Conservation (phyloP, 192 early-diverging fungal genomes). For the Coemansia sp. region DNA sequence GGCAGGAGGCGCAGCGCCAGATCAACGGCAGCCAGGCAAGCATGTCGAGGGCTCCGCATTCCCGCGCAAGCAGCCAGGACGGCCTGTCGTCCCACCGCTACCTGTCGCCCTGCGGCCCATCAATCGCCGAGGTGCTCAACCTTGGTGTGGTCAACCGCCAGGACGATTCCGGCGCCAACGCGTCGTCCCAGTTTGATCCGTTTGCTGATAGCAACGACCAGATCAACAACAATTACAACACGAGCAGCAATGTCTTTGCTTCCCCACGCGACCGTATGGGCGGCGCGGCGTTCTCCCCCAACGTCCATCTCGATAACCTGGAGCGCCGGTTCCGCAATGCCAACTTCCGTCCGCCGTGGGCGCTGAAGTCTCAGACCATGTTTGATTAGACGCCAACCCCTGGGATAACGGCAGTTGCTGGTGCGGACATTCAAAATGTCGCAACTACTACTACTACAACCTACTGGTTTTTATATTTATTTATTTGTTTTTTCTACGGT, state of each 20-base stretch:
- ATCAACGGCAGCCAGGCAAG: slow-evolving; percentile 49
- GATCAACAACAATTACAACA: slow-evolving; percentile 13
- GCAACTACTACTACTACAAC: too few species aligned
- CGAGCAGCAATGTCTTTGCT: neutral
- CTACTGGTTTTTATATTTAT: too few species aligned
- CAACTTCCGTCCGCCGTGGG: slow-evolving; percentile 56
- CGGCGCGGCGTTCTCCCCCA: slow-evolving; percentile 23
- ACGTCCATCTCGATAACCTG: slow-evolving; percentile 46
- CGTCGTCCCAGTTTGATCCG: slow-evolving; percentile 54
- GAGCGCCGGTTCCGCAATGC: slow-evolving; percentile 54
- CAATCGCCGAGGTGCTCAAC: slow-evolving; percentile 45
- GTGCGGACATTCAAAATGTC: too few species aligned
- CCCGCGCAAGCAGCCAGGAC: slow-evolving; percentile 11
- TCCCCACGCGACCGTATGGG: slow-evolving; percentile 14
- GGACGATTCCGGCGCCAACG: neutral
- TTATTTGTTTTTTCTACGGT: too few species aligned
- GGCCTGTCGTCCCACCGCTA: slow-evolving; percentile 10
- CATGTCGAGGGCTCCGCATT: slow-evolving; percentile 14
- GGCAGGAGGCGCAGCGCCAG: slow-evolving; percentile 53
- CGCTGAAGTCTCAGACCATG: slow-evolving; percentile 44
- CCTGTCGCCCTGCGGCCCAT: slow-evolving; percentile 53
- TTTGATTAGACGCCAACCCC: slow-evolving; percentile 12
- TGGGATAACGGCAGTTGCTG: neutral
- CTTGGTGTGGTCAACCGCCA: slow-evolving; percentile 28
- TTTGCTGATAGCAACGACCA: slow-evolving; percentile 47